These are phyloP conservation scores for Rhodocollybia butyracea DNA, from an alignment of 768 basidiomycete species.

Conservation along the genomic window DNA sequence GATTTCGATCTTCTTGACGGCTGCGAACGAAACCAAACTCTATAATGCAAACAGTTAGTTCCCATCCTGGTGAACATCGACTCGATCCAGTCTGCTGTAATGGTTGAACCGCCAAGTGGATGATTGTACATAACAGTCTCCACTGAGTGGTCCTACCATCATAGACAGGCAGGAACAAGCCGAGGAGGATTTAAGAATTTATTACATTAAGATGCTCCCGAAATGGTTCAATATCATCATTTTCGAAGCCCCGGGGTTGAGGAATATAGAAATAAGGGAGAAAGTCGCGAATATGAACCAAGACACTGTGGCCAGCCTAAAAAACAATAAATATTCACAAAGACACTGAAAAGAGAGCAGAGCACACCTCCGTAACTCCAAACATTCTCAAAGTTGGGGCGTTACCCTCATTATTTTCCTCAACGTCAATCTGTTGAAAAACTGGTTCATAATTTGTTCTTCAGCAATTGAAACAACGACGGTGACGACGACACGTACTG, in stretches of 20 bases:
- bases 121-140: no score
- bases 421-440: constrained; percentile 96
- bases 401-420: constrained; percentile 52
- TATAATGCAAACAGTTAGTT: constrained; percentile 16
- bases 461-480: background rate
- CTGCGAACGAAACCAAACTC: constrained; percentile 28
- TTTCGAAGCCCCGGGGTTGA: constrained; percentile 77
- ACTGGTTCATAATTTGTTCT: constrained; percentile 49
- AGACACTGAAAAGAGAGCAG: background rate
- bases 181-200: constrained; percentile 1
- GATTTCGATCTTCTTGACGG: constrained; percentile 53
- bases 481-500: constrained; percentile 38
- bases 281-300: constrained; percentile 80
- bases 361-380: constrained; percentile 80
- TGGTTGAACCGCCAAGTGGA: no score
- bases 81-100: no score
- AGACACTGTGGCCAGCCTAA: constrained; percentile 84
- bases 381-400: constrained; percentile 62
- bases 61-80: no score
- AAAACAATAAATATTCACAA: constrained; percentile 1
- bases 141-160: no score
- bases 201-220: constrained; percentile 72
- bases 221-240: constrained; percentile 65
- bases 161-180: no score
- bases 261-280: constrained; percentile 92